Conservation (phyloP, 2,329 filamentous ascomycete species). For the Phialophora chinensis region DNA sequence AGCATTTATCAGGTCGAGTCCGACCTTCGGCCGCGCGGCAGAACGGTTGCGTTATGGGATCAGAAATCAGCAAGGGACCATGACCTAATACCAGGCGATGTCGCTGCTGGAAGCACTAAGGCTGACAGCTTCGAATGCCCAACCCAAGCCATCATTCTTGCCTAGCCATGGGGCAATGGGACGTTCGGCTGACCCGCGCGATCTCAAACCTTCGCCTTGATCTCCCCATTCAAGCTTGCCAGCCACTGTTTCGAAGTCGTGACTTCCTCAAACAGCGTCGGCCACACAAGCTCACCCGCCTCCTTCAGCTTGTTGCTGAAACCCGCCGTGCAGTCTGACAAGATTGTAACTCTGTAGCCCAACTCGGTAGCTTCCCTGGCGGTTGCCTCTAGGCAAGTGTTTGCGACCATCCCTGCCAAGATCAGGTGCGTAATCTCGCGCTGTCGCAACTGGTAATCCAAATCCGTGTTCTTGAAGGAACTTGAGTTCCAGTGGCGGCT, state of each 20-base stretch:
- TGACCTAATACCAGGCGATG: background rate
- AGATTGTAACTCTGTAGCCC: constrained; percentile 22
- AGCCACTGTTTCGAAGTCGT: constrained; percentile 10
- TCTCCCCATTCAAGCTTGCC: background rate
- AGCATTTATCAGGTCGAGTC: too few species aligned
- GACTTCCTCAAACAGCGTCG: constrained; percentile 15
- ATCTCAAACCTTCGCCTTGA: constrained; percentile 3
- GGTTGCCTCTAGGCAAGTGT: constrained; percentile 47
- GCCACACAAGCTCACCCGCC: constrained; percentile 14
- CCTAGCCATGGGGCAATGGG: background rate
- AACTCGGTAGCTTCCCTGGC: constrained; percentile 45
- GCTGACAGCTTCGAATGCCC: background rate
- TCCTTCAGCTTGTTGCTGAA: constrained; percentile 14
- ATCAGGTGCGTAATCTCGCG: constrained; percentile 44
- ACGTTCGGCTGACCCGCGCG: background rate
- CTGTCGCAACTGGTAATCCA: constrained; percentile 46
- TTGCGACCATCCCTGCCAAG: constrained; percentile 44
- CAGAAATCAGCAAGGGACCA: background rate
- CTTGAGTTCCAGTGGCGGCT: constrained; percentile 46
- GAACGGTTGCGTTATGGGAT: background rate
- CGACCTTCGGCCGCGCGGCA: background rate
- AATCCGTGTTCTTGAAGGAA: constrained; percentile 47
- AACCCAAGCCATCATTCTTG: background rate
- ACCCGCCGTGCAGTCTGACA: constrained; percentile 14
- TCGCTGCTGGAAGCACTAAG: background rate